Percentiles rank a stretch among this genome's conserved stretches.
phyloP scores from a whole-genome alignment of 2,329 filamentous ascomycete species.

The Penicillium sumatraense region DNA sequence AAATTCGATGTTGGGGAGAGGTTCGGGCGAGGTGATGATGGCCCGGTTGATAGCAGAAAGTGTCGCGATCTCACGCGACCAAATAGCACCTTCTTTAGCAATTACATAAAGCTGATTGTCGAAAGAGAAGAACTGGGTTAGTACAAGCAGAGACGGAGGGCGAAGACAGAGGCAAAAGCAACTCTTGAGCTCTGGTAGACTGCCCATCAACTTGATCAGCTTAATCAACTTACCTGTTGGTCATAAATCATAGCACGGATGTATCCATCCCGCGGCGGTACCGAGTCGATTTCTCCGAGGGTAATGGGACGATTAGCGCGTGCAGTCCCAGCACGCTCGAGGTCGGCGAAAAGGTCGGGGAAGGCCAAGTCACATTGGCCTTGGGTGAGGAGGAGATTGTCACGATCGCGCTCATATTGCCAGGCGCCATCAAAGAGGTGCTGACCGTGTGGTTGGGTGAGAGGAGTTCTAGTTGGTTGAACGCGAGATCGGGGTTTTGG shows the following conservation, averaged over 20 bases:
- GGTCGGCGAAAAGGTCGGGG: conserved; percentile 33
- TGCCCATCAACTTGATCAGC: too few relatives aligned
- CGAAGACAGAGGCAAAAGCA: too few relatives aligned
- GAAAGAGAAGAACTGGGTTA: neutral
- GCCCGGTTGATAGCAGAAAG: conserved; percentile 50
- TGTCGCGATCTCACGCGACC: conserved; percentile 34
- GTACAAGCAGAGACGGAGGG: too few relatives aligned
- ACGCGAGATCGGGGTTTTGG: neutral
- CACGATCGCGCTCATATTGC: conserved; percentile 12
- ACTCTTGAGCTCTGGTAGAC: too few relatives aligned
- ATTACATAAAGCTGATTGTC: conserved; percentile 32
- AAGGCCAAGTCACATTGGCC: conserved; percentile 18
- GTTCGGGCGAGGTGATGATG: conserved; percentile 39
- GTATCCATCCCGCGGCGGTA: conserved; percentile 30
- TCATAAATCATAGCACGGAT: conserved; percentile 31
- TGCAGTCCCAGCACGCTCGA: conserved; percentile 24
- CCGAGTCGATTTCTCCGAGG: conserved; percentile 22
- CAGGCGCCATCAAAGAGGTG: conserved; percentile 8
- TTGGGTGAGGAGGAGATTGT: conserved; percentile 1
- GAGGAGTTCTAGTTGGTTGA: neutral
- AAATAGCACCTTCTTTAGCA: conserved; percentile 19
- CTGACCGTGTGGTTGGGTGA: conserved; percentile 2
- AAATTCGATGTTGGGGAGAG: conserved; percentile 49
- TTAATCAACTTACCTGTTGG: conserved; percentile 12
- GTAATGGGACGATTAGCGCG: conserved; percentile 24